These are phyloP conservation scores for Penicillium expansum DNA, from an alignment of 2,329 filamentous ascomycete genomes.

Conservation along the genomic window DNA sequence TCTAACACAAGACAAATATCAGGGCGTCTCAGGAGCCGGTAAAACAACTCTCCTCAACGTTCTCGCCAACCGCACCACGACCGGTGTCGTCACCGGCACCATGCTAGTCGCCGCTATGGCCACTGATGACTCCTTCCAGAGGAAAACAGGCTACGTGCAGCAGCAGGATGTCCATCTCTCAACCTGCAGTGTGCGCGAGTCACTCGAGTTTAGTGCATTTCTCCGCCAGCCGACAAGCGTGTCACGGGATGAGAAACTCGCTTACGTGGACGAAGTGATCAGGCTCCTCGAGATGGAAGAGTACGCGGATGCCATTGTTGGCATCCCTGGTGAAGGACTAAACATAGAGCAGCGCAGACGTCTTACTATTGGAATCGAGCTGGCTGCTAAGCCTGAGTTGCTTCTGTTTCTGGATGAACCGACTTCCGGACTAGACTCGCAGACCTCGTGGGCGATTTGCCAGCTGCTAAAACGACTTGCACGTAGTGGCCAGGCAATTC, in stretches of 20 bases:
- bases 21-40: slow-evolving; percentile 76
- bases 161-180: slow-evolving; percentile 82
- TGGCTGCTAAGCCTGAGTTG: slow-evolving; percentile 84
- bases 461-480: slow-evolving; percentile 82
- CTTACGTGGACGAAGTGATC: slow-evolving; percentile 84
- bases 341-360: slow-evolving; percentile 65
- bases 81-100: slow-evolving; percentile 79
- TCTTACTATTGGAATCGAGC: slow-evolving; percentile 85
- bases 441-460: slow-evolving; percentile 86
- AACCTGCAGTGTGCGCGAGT: slow-evolving; percentile 79
- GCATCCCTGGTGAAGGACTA: slow-evolving; percentile 74
- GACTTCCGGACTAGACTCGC: slow-evolving; percentile 83
- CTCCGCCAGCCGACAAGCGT: slow-evolving; percentile 73
- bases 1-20: background rate
- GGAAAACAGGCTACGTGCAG: slow-evolving; percentile 29
- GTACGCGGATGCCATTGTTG: slow-evolving; percentile 83
- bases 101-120: slow-evolving; percentile 72
- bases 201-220: slow-evolving; percentile 75
- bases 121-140: slow-evolving; percentile 52
- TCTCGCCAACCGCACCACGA: slow-evolving; percentile 74
- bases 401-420: slow-evolving; percentile 89
- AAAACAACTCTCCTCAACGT: slow-evolving; percentile 86
- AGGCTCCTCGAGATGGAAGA: slow-evolving; percentile 81
- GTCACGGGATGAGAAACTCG: slow-evolving; percentile 68
- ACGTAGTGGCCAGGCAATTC: slow-evolving; percentile 79